Evolutionary conservation across 768 basidiomycete species (phyloP).

Genomic region (Psilocybe azurescens): DNA sequence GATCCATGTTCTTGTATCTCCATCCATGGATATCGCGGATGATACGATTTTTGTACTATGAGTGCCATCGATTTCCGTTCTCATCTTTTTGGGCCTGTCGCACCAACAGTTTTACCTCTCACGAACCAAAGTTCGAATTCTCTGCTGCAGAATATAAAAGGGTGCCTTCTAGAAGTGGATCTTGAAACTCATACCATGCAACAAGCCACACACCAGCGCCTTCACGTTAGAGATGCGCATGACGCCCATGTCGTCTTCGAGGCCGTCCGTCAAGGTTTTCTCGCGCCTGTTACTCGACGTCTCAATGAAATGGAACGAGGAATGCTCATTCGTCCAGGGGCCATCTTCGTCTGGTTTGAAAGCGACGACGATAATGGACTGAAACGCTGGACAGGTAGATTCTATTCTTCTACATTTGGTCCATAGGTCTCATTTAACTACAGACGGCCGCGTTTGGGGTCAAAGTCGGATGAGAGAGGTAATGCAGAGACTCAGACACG

Average conservation of each 20-base stretch:
- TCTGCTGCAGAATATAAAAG: slow-evolving; percentile 27
- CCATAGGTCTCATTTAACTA: slow-evolving; percentile 4
- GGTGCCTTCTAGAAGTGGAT: slow-evolving; percentile 9
- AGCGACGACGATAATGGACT: slow-evolving; percentile 68
- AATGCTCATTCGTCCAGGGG: slow-evolving; percentile 60
- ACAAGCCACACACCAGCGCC: slow-evolving; percentile 65
- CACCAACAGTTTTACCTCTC: slow-evolving; percentile 28
- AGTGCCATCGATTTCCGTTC: slow-evolving; percentile 19
- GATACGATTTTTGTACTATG: slow-evolving; percentile 21
- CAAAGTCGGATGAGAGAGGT: slow-evolving; percentile 72
- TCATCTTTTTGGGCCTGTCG: slow-evolving; percentile 21
- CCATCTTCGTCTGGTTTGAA: slow-evolving; percentile 76
- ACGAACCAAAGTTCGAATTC: slow-evolving; percentile 32
- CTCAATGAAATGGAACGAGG: slow-evolving; percentile 66
- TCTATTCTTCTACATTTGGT: background rate
- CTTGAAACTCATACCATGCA: slow-evolving; percentile 44
- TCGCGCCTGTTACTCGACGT: slow-evolving; percentile 56
- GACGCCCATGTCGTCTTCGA: slow-evolving; percentile 73
- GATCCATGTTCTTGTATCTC: slow-evolving; percentile 36
- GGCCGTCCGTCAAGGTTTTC: slow-evolving; percentile 61
- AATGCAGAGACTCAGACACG: background rate
- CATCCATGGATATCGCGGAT: slow-evolving; percentile 31
- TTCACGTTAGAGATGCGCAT: slow-evolving; percentile 68
- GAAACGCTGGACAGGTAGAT: slow-evolving; percentile 66
- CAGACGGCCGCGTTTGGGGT: slow-evolving; percentile 72